Evolutionary conservation across 2,329 filamentous ascomycete genomes (phyloP), one percentile per base, ranked within the genome.

Genomic region (Myriosclerotinia duriaeana): DNA sequence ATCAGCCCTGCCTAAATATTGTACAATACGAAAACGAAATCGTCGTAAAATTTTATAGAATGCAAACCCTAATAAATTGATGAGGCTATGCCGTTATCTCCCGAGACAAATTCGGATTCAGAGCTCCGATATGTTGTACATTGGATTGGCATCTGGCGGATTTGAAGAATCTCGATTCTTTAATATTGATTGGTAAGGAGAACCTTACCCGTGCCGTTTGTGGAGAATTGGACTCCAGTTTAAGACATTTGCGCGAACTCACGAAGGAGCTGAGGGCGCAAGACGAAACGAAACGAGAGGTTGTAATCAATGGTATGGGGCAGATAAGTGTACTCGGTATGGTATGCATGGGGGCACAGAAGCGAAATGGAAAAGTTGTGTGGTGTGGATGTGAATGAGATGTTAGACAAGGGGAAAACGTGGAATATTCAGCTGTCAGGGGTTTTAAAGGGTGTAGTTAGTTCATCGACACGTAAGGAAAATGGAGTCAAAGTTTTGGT

Each of bases 351-450:
- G 20, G 56, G 20, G 7, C 9, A 26, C 5, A 40, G 48, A 42
- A 53, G 59, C 44, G 52, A 40, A 56, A 40, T 5, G 34, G 40
- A 40, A 58, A 4, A 60, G 22, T n/a, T 26, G 36, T 30, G n/a
- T 34, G 14, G 36, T 56, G 54, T 56, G 62, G 7, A 15, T 38
- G 40, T 64, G 30, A n/a, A 17, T 54, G 38, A 44, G 46, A 52
- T 64, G 22, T 44, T 34, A 44, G 53, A 30, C 52, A 30, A 22
- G 53, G 34, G 15, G 1, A 12, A 50, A 58, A 59, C 42, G 62
- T 65, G 62, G 53, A 58, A 59, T 22, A 22, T 65, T 65, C 62
- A 65, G 62, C 62, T 65, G 38, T 44, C 53, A 59, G 58, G 58
- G 58, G 26, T 50, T 6, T 56, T 38, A 7, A 22, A 14, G 30